phyloP scores from a whole-genome alignment of 2,329 filamentous ascomycete species.

The Monilinia fructicola region DNA sequence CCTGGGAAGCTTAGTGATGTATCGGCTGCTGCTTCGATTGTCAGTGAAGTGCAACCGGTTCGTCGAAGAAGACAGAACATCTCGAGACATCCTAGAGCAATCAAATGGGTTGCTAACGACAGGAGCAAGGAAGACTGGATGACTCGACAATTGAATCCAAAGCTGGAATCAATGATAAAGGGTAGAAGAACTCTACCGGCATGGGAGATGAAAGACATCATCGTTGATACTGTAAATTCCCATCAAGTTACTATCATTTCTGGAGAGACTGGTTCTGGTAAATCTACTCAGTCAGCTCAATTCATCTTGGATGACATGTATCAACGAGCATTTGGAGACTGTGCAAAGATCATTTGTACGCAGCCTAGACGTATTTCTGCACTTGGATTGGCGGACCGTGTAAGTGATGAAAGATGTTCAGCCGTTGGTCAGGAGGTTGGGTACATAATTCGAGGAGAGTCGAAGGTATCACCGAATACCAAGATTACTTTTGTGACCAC shows the following conservation, averaged over 20 bases:
- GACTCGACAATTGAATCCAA: slow-evolving; percentile 60
- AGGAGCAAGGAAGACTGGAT: slow-evolving; percentile 69
- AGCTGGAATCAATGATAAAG: slow-evolving; percentile 72
- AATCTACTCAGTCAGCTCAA: slow-evolving; percentile 95
- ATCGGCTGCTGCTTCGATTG: slow-evolving; percentile 70
- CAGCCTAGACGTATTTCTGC: slow-evolving; percentile 94
- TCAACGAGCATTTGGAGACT: slow-evolving; percentile 67
- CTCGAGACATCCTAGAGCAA: slow-evolving; percentile 54
- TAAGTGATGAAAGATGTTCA: slow-evolving; percentile 85
- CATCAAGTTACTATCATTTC: slow-evolving; percentile 95
- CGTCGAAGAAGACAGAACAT: slow-evolving; percentile 37
- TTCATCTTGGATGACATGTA: slow-evolving; percentile 94
- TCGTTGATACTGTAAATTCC: slow-evolving; percentile 71
- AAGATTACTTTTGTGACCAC: slow-evolving; percentile 96
- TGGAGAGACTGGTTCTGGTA: slow-evolving; percentile 94
- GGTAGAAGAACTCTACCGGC: slow-evolving; percentile 77
- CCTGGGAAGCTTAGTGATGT: slow-evolving; percentile 85
- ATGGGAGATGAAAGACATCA: slow-evolving; percentile 76
- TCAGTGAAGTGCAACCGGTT: slow-evolving; percentile 48
- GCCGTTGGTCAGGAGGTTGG: slow-evolving; percentile 84
- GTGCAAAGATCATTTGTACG: slow-evolving; percentile 90
- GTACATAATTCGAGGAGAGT: slow-evolving; percentile 89
- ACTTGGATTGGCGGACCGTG: slow-evolving; percentile 87
- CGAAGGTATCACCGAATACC: slow-evolving; percentile 67
- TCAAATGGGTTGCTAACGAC: slow-evolving; percentile 62